Conservation (phyloP, 2,329 filamentous ascomycete genomes). For the Blumeria graminis region DNA sequence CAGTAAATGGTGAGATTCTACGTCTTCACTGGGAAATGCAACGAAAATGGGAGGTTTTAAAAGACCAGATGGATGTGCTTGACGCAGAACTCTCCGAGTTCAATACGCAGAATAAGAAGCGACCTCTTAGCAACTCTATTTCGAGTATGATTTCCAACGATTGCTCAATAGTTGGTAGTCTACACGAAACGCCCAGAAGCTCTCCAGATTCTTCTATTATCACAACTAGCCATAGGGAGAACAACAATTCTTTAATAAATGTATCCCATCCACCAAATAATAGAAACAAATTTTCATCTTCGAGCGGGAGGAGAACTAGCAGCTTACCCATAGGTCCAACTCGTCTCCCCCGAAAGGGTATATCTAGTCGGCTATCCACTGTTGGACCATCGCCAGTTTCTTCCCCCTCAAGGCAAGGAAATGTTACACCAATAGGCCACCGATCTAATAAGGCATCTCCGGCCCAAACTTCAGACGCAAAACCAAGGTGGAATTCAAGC, state of each 20-base stretch:
- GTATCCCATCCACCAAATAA: background rate
- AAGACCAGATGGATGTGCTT: conserved; percentile 53
- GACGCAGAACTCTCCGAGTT: conserved; percentile 54
- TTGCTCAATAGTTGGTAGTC: conserved; percentile 24
- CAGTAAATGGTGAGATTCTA: conserved; percentile 86
- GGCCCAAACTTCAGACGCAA: conserved; percentile 24
- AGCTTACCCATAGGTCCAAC: conserved; percentile 18
- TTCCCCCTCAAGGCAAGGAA: conserved; percentile 17
- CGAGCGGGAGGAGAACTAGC: conserved; percentile 19
- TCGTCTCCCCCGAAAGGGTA: conserved; percentile 17
- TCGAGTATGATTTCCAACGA: conserved; percentile 49
- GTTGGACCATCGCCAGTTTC: conserved; percentile 17
- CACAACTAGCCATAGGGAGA: conserved; percentile 24
- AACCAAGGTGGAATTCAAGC: conserved; percentile 50
- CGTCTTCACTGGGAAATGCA: conserved; percentile 69
- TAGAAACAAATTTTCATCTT: conserved; percentile 10
- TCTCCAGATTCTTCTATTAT: conserved; percentile 44
- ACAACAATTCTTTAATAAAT: conserved; percentile 13
- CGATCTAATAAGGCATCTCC: conserved; percentile 21
- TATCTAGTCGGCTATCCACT: conserved; percentile 16
- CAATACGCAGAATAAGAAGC: conserved; percentile 33
- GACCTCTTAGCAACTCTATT: conserved; percentile 73
- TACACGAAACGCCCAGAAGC: conserved; percentile 24
- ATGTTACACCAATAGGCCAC: conserved; percentile 26
- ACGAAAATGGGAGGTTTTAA: conserved; percentile 54